Base-by-base conservation (phyloP, 129 eudicot species). In the Lactuca saligna region DNA sequence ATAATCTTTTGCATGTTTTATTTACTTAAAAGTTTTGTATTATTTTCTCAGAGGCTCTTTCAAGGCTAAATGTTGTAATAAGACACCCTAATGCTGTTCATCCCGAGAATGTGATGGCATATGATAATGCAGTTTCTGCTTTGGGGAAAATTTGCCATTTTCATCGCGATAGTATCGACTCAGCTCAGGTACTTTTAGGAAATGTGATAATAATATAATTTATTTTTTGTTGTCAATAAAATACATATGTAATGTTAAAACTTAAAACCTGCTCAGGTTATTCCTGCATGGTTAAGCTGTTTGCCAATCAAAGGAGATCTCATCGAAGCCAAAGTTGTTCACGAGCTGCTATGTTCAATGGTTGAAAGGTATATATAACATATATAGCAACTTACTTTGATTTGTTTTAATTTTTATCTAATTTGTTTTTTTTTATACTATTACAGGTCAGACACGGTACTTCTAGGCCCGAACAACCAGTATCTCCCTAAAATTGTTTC, bases 321-420 rank as follows among this genome's bases (percentile, higher is more conserved):
- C 13, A 87, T 93, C 50, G 99, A 93, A 79, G 99, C 99, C 74
- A 93, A 93, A 83, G 95, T 79, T 81, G 99, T 93, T 66, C 99
- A 93, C 58, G 99, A 93, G 72, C 97, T 87, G 73, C 99, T 93
- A 61, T 89, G 99, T 75, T 87, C 92, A n/a, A 93, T 93, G 99
- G 95, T 93, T 3, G 99, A 93, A 81, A 87, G 97, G 99, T 84
- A 75, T 57, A 68, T 14, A 35, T 48, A 29, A 7, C 14, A 34
- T 2, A 15, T 12, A 46, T 46, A 46, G 13, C 49, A 39, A 39
- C 7, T 33, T 66, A 50, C n/a, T 57, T 37, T 51, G 5, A 3
- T 9, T 34, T 38, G 6, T 7, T 39, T 4, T 5, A 12, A 25
- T 25, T 20, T 10, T 17, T 35, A 16, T 17, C 12, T 17, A 13